phyloP scores from a whole-genome alignment of 2,329 filamentous ascomycete species.

The Xylariaceae sp. region DNA sequence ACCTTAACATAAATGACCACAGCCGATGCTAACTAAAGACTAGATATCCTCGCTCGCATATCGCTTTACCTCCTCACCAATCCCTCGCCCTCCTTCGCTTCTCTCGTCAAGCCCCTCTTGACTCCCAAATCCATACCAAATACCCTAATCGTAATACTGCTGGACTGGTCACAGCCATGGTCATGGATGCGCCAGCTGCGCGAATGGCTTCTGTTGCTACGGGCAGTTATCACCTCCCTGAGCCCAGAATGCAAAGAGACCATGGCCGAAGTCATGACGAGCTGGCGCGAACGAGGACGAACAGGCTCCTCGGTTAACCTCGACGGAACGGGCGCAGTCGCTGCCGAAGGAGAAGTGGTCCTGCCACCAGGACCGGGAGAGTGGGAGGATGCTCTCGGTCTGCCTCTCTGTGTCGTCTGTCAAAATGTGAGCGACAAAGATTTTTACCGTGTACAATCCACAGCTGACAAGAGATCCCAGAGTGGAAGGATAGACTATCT shows the following conservation, averaged over 20 bases:
- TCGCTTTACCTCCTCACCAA: slow-evolving; percentile 86
- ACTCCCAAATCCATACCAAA: slow-evolving; percentile 80
- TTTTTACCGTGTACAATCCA: slow-evolving; percentile 7
- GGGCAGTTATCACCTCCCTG: slow-evolving; percentile 69
- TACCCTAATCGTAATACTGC: slow-evolving; percentile 82
- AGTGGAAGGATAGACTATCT: slow-evolving; percentile 85
- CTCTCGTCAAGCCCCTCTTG: slow-evolving; percentile 77
- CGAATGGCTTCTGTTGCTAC: slow-evolving; percentile 83
- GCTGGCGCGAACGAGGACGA: slow-evolving; percentile 73
- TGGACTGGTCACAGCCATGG: slow-evolving; percentile 95
- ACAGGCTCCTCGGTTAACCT: slow-evolving; percentile 59
- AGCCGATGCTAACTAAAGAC: slow-evolving; percentile 16
- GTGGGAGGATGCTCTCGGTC: slow-evolving; percentile 84
- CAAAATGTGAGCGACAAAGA: slow-evolving; percentile 67
- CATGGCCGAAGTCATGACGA: slow-evolving; percentile 80
- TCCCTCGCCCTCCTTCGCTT: slow-evolving; percentile 76
- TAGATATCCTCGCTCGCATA: slow-evolving; percentile 84
- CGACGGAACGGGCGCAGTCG: slow-evolving; percentile 57
- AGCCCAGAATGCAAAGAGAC: slow-evolving; percentile 73
- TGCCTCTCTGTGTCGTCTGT: slow-evolving; percentile 91
- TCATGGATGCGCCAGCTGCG: slow-evolving; percentile 84
- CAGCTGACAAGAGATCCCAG: slow-evolving; percentile 37
- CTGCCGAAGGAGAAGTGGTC: slow-evolving; percentile 62
- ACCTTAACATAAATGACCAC: slow-evolving; percentile 38
- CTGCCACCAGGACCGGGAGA: slow-evolving; percentile 83